Evolutionary conservation across 257 asterid species (phyloP).

Genomic region (Solanum peruvianum): DNA sequence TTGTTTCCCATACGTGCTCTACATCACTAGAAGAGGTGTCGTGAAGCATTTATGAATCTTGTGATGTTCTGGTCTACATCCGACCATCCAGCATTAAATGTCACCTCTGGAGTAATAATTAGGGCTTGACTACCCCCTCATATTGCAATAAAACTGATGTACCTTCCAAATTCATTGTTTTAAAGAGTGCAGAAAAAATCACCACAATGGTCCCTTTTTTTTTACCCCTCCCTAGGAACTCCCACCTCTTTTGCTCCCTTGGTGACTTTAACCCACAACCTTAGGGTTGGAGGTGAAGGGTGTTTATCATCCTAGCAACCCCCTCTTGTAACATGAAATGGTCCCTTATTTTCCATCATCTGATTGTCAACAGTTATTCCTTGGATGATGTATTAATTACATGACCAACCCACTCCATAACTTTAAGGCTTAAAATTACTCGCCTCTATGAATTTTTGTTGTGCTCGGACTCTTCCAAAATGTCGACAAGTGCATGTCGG

Average conservation of each 20-base stretch:
- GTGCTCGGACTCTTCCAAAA: not conserved
- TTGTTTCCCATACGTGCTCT: not conserved
- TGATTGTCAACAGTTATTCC: not conserved
- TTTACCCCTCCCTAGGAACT: not conserved
- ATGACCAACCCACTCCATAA: not conserved
- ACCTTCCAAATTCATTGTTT: not conserved
- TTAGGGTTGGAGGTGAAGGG: not conserved
- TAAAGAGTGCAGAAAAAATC: not conserved
- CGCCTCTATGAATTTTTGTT: not conserved
- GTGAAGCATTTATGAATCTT: not conserved
- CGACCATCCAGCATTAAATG: not conserved
- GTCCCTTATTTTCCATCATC: not conserved
- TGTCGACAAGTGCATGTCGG: not conserved
- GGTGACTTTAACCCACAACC: not conserved
- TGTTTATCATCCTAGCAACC: not conserved
- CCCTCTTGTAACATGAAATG: not conserved
- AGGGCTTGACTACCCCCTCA: not conserved
- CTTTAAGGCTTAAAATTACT: not conserved
- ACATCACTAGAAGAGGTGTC: not conserved
- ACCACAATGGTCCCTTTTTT: not conserved
- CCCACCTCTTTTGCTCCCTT: not conserved
- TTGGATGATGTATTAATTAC: not conserved
- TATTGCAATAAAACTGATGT: not conserved
- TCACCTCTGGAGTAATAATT: not conserved
- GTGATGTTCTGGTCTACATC: not conserved